Evolutionary conservation across 2,329 filamentous ascomycete genomes (phyloP).

Genomic region (Emmonsia crescens): DNA sequence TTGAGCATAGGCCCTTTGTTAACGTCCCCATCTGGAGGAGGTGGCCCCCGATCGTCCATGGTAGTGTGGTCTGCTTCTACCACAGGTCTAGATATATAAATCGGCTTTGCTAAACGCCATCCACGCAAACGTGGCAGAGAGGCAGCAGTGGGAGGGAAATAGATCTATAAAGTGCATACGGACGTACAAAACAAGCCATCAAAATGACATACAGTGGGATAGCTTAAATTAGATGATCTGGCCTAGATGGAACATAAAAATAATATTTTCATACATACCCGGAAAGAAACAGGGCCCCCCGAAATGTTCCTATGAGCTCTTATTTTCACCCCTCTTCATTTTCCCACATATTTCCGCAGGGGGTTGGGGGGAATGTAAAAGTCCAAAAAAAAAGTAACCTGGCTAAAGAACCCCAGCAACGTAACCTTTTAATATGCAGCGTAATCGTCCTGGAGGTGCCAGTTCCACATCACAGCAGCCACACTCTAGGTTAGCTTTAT

Average conservation of each 20-base stretch:
- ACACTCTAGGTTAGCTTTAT: not conserved
- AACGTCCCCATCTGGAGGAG: conserved; percentile 9
- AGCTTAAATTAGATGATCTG: not conserved
- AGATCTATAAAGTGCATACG: not conserved
- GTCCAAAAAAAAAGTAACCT: not conserved
- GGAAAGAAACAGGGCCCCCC: not conserved
- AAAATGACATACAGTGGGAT: not conserved
- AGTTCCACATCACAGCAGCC: not conserved
- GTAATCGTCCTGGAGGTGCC: not conserved
- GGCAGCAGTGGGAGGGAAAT: not conserved
- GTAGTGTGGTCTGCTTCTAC: not conserved
- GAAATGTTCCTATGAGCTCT: no score
- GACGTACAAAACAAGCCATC: not conserved
- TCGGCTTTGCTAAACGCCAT: not conserved
- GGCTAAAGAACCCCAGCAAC: not conserved
- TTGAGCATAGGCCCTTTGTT: conserved; percentile 7
- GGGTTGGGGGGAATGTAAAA: not conserved
- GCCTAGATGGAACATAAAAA: not conserved
- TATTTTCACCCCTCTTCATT: not conserved
- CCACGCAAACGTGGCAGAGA: not conserved
- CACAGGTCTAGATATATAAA: not conserved
- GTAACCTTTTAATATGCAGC: not conserved
- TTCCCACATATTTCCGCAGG: not conserved
- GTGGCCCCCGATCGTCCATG: not conserved
- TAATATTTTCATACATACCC: not conserved